Evolutionary conservation across 164 flowering plant genomes (phyloP).

Genomic region (Sextonia rubra): DNA sequence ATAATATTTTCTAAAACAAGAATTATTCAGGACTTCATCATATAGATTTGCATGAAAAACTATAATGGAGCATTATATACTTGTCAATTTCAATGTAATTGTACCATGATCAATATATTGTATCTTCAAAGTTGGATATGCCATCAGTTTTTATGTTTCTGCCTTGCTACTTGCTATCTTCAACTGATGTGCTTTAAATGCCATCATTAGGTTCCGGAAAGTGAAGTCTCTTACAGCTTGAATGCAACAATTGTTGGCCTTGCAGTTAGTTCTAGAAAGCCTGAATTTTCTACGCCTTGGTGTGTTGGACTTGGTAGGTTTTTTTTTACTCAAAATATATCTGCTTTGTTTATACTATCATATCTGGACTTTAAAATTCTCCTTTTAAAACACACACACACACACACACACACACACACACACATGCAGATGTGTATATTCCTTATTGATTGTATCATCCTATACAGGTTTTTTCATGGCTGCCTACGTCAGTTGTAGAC

Average conservation of each 20-base stretch:
- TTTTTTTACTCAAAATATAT: neutral
- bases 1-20: neutral
- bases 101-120: neutral
- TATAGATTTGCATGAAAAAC: neutral
- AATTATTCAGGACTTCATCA: neutral
- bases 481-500: too few species aligned
- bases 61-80: neutral
- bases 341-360: neutral
- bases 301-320: conserved; percentile 87
- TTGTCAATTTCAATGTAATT: neutral
- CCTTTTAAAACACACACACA: neutral
- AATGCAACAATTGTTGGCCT: conserved; percentile 90
- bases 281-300: conserved; percentile 33
- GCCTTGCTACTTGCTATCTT: neutral
- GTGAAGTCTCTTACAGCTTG: conserved; percentile 69
- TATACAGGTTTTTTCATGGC: too few species aligned
- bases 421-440: neutral
- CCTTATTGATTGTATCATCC: neutral
- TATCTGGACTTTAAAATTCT: neutral
- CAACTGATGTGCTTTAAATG: neutral
- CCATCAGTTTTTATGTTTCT: neutral
- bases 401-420: neutral
- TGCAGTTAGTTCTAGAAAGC: conserved; percentile 47
- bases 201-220: conserved; percentile 50
- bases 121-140: neutral